phyloP scores from a whole-genome alignment of 2,329 filamentous ascomycete species.

The Macroventuria anomochaeta region DNA sequence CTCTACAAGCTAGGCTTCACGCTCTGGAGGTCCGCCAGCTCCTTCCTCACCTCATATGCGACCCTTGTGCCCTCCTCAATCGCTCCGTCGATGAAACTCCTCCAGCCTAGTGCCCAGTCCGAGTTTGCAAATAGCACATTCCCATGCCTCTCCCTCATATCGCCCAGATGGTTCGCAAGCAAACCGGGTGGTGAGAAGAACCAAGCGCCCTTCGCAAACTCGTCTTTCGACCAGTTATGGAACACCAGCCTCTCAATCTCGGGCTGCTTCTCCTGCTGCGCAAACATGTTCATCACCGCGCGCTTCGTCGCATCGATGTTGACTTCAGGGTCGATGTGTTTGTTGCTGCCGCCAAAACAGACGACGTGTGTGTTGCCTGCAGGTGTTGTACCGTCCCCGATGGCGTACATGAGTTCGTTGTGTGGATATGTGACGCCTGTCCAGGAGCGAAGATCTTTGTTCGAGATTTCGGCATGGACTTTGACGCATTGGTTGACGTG shows the following conservation, averaged over 20 bases:
- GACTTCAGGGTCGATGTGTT: slow-evolving; percentile 55
- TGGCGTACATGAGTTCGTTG: slow-evolving; percentile 53
- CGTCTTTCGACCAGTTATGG: slow-evolving; percentile 59
- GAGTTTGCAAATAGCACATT: slow-evolving; percentile 57
- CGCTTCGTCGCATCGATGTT: slow-evolving; percentile 45
- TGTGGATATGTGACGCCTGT: slow-evolving; percentile 53
- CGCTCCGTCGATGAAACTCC: slow-evolving; percentile 59
- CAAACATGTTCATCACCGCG: slow-evolving; percentile 44
- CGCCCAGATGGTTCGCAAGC: slow-evolving; percentile 48
- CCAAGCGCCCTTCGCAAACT: slow-evolving; percentile 55
- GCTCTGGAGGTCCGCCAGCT: slow-evolving; percentile 3
- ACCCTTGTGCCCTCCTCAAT: slow-evolving; percentile 55
- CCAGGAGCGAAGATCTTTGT: slow-evolving; percentile 53
- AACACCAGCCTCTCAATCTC: slow-evolving; percentile 47
- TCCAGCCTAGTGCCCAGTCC: slow-evolving; percentile 59
- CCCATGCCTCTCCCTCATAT: slow-evolving; percentile 52
- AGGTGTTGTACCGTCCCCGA: slow-evolving; percentile 52
- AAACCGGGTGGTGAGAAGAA: slow-evolving; percentile 45
- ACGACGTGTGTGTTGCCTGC: slow-evolving; percentile 58
- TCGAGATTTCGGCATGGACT: slow-evolving; percentile 54
- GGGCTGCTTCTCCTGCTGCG: slow-evolving; percentile 8
- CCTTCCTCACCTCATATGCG: slow-evolving; percentile 39
- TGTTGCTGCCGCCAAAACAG: slow-evolving; percentile 52
- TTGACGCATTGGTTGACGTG: slow-evolving; percentile 58
- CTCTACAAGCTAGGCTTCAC: not conserved